Evolutionary conservation across 495 filamentous ascomycete genomes (phyloP), one percentile per base, ranked within the genome.

Genomic region (Hamigera avellanea): DNA sequence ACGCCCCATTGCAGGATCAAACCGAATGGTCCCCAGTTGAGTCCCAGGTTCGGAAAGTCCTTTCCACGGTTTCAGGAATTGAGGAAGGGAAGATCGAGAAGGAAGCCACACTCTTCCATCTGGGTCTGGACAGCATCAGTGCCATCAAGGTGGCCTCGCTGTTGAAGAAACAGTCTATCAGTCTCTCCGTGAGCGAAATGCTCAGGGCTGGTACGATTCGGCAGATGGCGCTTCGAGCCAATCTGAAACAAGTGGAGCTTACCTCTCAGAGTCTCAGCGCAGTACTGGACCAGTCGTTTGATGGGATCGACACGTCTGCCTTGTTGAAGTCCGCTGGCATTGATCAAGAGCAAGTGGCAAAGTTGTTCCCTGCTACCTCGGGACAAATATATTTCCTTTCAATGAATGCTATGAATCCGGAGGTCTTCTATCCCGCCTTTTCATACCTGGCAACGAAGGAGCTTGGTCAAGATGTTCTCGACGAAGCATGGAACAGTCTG

Each of bases 51-150:
- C 55, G 80, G 0, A 51, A 60, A 19, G 69, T 72, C 1, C 57
- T 89, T 9, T 63, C 75, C 2, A 52, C 69, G 14, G 57, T 85
- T 3, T 78, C 80, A 0, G 64, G 62, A 10, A 47, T 79, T 0
- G 54, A 75, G 0, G 56, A 61, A 19, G 42, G 63, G 6, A 50
- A 66, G 12, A 83, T 91, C 31, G 43, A 57, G 6, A 62, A 64
- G 26, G 55, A 65, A 9, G 59, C 73, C 32, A 80, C 67, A 7
- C 76, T 89, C n/a, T 86, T 83, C 46, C 75, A 84, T 44, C 62
- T 91, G 0, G 84, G 84, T 5, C 66, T 89, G 13, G 84, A 91
- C 49, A 89, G 85, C 8, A 86, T 91, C 48, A 80, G 77, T 41
- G 78, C 82, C 13, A 82, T 89, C 50, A 62, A 62, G 35, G 53